Conservation (phyloP, 768 basidiomycete species). For the Termitomyces eurrhizus region DNA sequence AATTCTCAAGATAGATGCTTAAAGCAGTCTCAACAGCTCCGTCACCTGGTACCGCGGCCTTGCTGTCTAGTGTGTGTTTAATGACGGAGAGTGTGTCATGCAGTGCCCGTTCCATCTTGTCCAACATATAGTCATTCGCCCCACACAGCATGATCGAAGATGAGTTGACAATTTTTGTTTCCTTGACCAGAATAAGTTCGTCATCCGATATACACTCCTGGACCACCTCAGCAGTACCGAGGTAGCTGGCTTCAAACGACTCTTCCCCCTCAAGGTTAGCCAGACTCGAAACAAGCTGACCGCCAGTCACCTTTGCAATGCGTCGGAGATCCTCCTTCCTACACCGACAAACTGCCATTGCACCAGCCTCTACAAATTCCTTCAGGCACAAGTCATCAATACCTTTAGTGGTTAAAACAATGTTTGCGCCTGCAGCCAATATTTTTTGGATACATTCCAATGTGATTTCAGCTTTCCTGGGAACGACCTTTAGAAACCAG, state of each 20-base stretch:
- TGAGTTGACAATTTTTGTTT: conserved; percentile 94
- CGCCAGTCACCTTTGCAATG: conserved; percentile 96
- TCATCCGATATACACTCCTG: conserved; percentile 99
- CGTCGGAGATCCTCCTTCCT: conserved; percentile 96
- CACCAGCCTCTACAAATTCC: conserved; percentile 98
- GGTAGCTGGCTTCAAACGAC: conserved; percentile 87
- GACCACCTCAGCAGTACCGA: conserved; percentile 92
- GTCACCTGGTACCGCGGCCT: conserved; percentile 92
- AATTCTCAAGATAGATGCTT: conserved; percentile 97
- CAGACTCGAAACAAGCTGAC: conserved; percentile 85
- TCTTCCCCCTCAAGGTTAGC: conserved; percentile 98
- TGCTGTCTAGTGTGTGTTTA: conserved; percentile 96
- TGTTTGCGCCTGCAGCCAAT: conserved; percentile 92
- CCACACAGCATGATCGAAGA: conserved; percentile 91
- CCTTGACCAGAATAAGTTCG: conserved; percentile 95
- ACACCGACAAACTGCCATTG: conserved; percentile 97
- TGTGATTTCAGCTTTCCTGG: conserved; percentile 92
- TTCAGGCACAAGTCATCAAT: conserved; percentile 98
- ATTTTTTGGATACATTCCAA: conserved; percentile 95
- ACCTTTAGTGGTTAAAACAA: conserved; percentile 95
- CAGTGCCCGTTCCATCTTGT: conserved; percentile 97
- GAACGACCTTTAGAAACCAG: not conserved
- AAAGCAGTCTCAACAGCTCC: conserved; percentile 96
- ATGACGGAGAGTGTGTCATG: conserved; percentile 94
- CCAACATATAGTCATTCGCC: conserved; percentile 98